Evolutionary conservation across 257 asterid genomes (phyloP).

Genomic region (Penstemon barbatus): DNA sequence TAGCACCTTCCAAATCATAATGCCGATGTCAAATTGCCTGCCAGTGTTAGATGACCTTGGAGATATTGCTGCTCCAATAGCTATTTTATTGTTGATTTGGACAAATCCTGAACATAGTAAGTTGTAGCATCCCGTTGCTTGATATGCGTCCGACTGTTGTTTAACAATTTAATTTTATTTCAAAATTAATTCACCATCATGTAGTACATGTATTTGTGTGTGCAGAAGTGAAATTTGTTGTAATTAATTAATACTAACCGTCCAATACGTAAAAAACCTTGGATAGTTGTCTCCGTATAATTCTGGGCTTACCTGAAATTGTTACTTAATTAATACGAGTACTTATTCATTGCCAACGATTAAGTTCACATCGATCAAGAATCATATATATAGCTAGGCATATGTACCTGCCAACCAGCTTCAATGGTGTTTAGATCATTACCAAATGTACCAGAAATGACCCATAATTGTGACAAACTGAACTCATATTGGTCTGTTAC

Average conservation of each 20-base stretch:
- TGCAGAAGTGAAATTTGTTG: neutral
- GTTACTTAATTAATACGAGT: conserved; percentile 3
- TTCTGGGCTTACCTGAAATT: conserved; percentile 76
- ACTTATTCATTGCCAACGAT: neutral
- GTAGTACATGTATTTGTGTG: neutral
- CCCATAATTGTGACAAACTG: conserved; percentile 90
- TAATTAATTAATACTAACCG: conserved; percentile 46
- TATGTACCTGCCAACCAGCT: conserved; percentile 96
- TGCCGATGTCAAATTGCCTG: conserved; percentile 80
- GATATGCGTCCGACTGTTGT: conserved; percentile 84
- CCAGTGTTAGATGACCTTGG: conserved; percentile 70
- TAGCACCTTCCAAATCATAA: conserved; percentile 88
- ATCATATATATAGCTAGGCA: neutral
- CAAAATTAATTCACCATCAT: neutral
- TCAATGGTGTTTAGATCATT: conserved; percentile 96
- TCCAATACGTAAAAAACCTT: conserved; percentile 91
- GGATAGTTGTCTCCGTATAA: conserved; percentile 86
- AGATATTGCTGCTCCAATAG: conserved; percentile 96
- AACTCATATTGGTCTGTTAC: conserved; percentile 84
- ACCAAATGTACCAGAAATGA: conserved; percentile 88
- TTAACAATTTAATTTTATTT: neutral
- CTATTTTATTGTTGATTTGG: conserved; percentile 81
- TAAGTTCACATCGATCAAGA: no score
- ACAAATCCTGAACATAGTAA: conserved; percentile 85
- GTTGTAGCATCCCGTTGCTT: conserved; percentile 97